Base-by-base conservation (phyloP, 805 yeast genomes). In the Hanseniaspora clermontiae region DNA sequence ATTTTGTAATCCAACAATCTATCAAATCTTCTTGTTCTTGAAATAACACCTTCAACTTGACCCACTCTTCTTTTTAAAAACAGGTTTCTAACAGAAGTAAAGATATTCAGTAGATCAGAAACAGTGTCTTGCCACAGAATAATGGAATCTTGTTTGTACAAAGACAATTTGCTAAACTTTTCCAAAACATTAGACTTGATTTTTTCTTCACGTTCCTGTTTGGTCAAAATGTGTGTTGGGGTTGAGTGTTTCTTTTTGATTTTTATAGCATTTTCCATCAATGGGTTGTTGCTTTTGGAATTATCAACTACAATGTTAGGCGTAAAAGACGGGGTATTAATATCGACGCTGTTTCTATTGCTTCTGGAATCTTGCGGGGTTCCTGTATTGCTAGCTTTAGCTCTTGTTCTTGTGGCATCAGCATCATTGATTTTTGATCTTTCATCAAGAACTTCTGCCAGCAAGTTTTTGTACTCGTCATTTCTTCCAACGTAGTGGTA, bases 81-180 rank as follows among this genome's bases (percentile, higher is more conserved):
- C 61, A 93, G 87, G 62, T 81, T 81, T 59, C 83, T 77, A 12
- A 87, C 88, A 56, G 82, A 78, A 29, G 85, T 80, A 65, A 93
- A 90, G 59, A 86, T 80, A 64, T 89, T 95, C 43, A 91, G 80
- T 51, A 93, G 74, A 61, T 85, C 95, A 2, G 87, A 78, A 0
- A 91, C 96, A 5, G 82, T 72, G 59, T 87, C 87, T 61, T 87
- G 76, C 97, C 97, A 93, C 1, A 87, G 78, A 8, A 77, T 73
- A 1, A 81, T 76, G 42, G 81, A 60, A 2, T 79, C 79, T 0
- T 70, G 70, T 37, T 74, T 71, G 51, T 83, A 74, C 55, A 83
- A 72, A 19, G 74, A 70, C 66, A 84, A 71, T 59, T 83, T 72
- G 14, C 76, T 74, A 63, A 71, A 80, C 58, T 77, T 81, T 54